Conservation (phyloP, 345 rosid genomes). For the Alliaria petiolata region DNA sequence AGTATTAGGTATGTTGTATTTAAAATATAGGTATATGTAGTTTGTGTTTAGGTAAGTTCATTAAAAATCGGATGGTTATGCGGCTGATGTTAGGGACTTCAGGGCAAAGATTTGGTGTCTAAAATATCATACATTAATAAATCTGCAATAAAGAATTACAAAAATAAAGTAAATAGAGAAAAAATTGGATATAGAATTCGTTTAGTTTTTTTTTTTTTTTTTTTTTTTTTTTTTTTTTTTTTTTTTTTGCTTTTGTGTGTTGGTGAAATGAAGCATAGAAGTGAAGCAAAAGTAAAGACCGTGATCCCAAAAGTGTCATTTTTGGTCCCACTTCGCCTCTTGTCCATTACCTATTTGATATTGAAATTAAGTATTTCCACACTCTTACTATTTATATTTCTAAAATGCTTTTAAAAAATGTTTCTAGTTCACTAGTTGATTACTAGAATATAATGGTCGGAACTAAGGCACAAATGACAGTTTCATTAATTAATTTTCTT, state of each 20-base stretch:
- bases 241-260: slow-evolving; percentile 25
- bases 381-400: slow-evolving; percentile 1
- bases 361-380: neutral
- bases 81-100: slow-evolving; percentile 53
- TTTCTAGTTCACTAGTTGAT: slow-evolving; percentile 4
- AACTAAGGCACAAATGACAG: neutral
- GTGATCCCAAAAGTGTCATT: slow-evolving; percentile 61
- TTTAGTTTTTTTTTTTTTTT: too few species aligned
- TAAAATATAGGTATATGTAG: slow-evolving; percentile 2
- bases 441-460: neutral
- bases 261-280: slow-evolving; percentile 56
- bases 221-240: too few species aligned
- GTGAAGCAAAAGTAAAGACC: slow-evolving; percentile 88
- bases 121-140: slow-evolving; percentile 1
- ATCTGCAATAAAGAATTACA: neutral
- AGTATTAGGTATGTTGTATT: slow-evolving; percentile 26
- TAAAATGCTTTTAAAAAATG: neutral
- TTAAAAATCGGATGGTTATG: slow-evolving; percentile 40
- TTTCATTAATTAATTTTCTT: neutral
- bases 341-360: slow-evolving; percentile 31
- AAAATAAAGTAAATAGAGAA: slow-evolving; percentile 1
- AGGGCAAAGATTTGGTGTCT: slow-evolving; percentile 33
- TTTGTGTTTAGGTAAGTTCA: slow-evolving; percentile 43
- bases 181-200: neutral
- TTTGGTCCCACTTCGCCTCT: slow-evolving; percentile 49